Evolutionary conservation across 148 eudicot genomes (phyloP).

Genomic region (Rhododendron ferrugineum): DNA sequence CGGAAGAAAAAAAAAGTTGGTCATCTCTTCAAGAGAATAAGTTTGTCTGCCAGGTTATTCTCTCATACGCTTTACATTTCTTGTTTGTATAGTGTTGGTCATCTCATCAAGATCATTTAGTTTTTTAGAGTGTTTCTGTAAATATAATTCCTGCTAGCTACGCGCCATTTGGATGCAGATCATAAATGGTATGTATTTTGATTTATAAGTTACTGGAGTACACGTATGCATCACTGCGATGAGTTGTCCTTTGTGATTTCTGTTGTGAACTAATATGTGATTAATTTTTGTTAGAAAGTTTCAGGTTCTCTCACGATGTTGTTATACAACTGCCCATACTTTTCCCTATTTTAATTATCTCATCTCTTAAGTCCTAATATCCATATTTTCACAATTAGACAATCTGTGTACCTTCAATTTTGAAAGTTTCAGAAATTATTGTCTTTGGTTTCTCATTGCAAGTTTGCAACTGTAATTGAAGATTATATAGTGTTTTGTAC

Average conservation of each 20-base stretch:
- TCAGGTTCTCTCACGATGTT: background rate
- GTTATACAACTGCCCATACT: background rate
- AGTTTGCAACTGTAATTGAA: background rate
- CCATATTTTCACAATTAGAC: background rate
- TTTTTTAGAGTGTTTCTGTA: background rate
- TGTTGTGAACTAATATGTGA: background rate
- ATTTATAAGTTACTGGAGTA: background rate
- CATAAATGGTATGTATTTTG: background rate
- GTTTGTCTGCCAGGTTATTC: constrained; percentile 50
- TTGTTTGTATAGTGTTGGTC: background rate
- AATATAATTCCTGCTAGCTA: background rate
- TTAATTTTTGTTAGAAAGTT: background rate
- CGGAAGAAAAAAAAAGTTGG: constrained; percentile 72
- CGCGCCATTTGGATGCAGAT: background rate
- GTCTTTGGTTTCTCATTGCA: background rate
- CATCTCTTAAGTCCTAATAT: background rate
- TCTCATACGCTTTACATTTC: background rate
- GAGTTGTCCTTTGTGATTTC: background rate
- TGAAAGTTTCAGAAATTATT: background rate
- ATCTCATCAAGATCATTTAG: background rate
- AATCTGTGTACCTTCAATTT: background rate
- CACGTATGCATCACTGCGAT: background rate
- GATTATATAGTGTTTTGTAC: background rate
- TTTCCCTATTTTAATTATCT: background rate
- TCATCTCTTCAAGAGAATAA: constrained; percentile 53